Evolutionary conservation across 805 yeast genomes (phyloP).

Genomic region (Candida tibetensis): DNA sequence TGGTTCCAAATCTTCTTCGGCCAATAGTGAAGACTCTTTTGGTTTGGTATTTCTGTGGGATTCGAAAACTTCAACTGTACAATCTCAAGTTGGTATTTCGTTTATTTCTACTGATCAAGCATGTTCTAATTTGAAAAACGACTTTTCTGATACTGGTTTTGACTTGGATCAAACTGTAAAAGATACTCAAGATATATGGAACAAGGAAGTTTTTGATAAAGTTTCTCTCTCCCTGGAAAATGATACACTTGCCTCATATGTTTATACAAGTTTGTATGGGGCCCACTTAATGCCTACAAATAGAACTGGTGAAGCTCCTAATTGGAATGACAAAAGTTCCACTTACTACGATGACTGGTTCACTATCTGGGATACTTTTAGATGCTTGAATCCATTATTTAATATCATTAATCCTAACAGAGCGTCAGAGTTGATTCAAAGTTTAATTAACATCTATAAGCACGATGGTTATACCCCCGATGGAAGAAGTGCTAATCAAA

Average conservation of each 20-base stretch:
- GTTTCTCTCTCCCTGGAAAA: slow-evolving; percentile 15
- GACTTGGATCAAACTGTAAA: slow-evolving; percentile 11
- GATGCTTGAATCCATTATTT: slow-evolving; percentile 31
- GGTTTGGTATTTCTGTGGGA: slow-evolving; percentile 25
- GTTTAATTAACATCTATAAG: slow-evolving; percentile 26
- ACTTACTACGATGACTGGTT: slow-evolving; percentile 35
- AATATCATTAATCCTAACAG: slow-evolving; percentile 25
- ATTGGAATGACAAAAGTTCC: slow-evolving; percentile 15
- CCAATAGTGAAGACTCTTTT: slow-evolving; percentile 14
- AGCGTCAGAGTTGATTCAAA: slow-evolving; percentile 26
- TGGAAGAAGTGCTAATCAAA: slow-evolving; percentile 34
- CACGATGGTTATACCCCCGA: slow-evolving; percentile 37
- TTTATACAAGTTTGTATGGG: slow-evolving; percentile 29
- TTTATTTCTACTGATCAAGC: slow-evolving; percentile 28
- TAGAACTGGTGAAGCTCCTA: slow-evolving; percentile 30
- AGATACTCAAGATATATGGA: slow-evolving; percentile 18
- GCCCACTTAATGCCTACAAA: slow-evolving; percentile 29
- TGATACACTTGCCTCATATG: slow-evolving; percentile 9
- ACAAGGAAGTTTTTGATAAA: slow-evolving; percentile 23
- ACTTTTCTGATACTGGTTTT: slow-evolving; percentile 15
- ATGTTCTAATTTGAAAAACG: slow-evolving; percentile 19
- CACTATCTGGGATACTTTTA: slow-evolving; percentile 39
- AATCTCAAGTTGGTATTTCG: slow-evolving; percentile 27
- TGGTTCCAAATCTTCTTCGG: slow-evolving; percentile 4
- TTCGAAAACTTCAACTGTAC: slow-evolving; percentile 2